phyloP scores from a whole-genome alignment of 345 rosid genomes.

The Gynandropsis gynandra region DNA sequence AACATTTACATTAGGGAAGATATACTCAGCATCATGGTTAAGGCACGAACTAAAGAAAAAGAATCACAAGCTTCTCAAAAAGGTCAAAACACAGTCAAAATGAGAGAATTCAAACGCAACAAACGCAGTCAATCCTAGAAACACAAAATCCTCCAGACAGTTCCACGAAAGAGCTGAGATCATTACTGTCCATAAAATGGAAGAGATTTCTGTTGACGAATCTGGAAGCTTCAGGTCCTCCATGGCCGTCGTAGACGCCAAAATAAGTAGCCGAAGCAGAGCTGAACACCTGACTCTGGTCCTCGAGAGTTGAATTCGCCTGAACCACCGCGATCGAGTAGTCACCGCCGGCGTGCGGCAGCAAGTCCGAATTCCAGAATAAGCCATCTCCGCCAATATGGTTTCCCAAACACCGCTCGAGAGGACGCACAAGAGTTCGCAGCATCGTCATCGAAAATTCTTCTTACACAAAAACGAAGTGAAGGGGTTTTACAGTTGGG shows the following conservation, averaged over 20 bases:
- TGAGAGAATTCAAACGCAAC: too few species aligned
- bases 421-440: constrained; percentile 54
- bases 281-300: constrained; percentile 81
- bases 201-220: constrained; percentile 81
- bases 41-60: too few species aligned
- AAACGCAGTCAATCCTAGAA: constrained; percentile 10
- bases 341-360: constrained; percentile 61
- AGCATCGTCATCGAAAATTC: constrained; percentile 37
- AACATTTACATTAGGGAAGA: too few species aligned
- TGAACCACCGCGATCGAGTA: constrained; percentile 73
- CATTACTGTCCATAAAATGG: constrained; percentile 68
- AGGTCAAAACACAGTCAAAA: too few species aligned
- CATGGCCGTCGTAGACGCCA: constrained; percentile 94
- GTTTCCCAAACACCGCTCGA: constrained; percentile 65
- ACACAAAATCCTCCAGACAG: neutral
- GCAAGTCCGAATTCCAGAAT: constrained; percentile 80
- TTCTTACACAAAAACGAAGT: constrained; percentile 4
- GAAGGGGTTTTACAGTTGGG: too few species aligned
- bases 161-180: constrained; percentile 6
- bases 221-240: constrained; percentile 95
- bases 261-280: constrained; percentile 73
- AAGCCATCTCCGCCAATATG: constrained; percentile 55
- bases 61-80: too few species aligned
- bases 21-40: too few species aligned
- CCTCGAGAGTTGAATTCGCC: constrained; percentile 74